Conservation (phyloP, 75 land plant species). For the Sequoia sempervirens region DNA sequence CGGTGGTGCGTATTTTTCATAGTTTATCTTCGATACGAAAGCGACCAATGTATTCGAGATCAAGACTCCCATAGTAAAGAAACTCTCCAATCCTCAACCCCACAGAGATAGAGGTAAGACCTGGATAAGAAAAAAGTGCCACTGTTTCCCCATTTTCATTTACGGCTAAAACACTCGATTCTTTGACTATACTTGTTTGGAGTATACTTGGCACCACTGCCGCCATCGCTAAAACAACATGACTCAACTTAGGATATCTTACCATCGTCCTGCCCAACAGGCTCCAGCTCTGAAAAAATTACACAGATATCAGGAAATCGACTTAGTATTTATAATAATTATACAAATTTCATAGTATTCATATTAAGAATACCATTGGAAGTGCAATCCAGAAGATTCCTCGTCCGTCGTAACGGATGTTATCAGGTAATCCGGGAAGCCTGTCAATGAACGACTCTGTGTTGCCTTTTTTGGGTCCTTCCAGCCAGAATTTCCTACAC, state of each 20-base stretch:
- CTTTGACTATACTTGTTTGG: neutral
- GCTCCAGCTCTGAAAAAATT: neutral
- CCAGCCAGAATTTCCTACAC: constrained; percentile 30
- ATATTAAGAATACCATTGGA: constrained; percentile 16
- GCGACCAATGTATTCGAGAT: neutral
- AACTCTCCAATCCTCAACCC: constrained; percentile 45
- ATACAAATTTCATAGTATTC: neutral
- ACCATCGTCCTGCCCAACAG: neutral
- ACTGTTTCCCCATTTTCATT: constrained; percentile 40
- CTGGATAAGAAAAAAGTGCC: constrained; percentile 37
- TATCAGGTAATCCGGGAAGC: constrained; percentile 73
- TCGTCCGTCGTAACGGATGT: constrained; percentile 48
- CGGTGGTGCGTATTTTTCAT: too few species aligned
- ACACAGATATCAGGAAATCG: neutral
- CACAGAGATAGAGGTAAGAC: constrained; percentile 14
- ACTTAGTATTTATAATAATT: neutral
- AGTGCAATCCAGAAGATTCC: constrained; percentile 63
- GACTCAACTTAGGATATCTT: constrained; percentile 32
- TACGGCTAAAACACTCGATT: constrained; percentile 35
- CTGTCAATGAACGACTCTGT: constrained; percentile 45
- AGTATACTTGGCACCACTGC: neutral
- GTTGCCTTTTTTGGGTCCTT: constrained; percentile 48
- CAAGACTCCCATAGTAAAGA: constrained; percentile 11
- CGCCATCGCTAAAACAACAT: constrained; percentile 9
- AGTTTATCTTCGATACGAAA: neutral